Evolutionary conservation across 208 protist species (phyloP).

Genomic region (Trypanosomatidae sp.): DNA sequence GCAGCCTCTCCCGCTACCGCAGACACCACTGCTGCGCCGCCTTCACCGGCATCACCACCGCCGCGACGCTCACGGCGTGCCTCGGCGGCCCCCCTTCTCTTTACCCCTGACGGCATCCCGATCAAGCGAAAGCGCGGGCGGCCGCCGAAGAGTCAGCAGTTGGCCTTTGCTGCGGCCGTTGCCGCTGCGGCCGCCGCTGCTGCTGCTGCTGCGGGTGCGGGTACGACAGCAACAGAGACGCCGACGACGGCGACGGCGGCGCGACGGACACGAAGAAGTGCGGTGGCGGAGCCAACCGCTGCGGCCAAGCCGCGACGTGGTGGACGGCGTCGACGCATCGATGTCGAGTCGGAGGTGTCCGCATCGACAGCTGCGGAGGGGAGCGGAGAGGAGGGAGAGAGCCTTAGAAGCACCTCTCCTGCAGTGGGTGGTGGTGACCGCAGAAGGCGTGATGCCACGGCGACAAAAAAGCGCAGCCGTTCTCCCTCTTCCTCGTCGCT

Average conservation of each 20-base stretch:
- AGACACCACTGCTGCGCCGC: neutral
- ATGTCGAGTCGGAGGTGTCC: constrained; percentile 3
- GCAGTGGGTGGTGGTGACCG: too few relatives aligned
- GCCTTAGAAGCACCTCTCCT: neutral
- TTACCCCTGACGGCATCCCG: constrained; percentile 22
- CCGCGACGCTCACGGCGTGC: constrained; percentile 2
- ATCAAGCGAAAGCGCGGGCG: constrained; percentile 66
- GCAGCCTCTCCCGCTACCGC: neutral
- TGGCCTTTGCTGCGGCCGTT: constrained; percentile 12
- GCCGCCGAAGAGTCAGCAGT: constrained; percentile 46
- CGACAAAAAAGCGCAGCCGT: too few relatives aligned
- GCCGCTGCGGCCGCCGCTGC: neutral
- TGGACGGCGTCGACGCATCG: constrained; percentile 9
- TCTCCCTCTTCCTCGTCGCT: too few relatives aligned
- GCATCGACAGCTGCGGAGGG: too few relatives aligned
- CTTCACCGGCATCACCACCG: neutral
- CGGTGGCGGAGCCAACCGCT: constrained; percentile 1
- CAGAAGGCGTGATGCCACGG: too few relatives aligned
- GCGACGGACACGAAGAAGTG: neutral
- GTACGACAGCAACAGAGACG: neutral
- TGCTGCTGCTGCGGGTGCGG: neutral
- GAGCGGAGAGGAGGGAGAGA: neutral
- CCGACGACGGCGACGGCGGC: too few relatives aligned
- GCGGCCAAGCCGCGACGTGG: constrained; percentile 14
- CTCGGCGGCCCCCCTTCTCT: constrained; percentile 12